Conservation (phyloP, 1,139 yeast species). For the Kodamaea arcana region DNA sequence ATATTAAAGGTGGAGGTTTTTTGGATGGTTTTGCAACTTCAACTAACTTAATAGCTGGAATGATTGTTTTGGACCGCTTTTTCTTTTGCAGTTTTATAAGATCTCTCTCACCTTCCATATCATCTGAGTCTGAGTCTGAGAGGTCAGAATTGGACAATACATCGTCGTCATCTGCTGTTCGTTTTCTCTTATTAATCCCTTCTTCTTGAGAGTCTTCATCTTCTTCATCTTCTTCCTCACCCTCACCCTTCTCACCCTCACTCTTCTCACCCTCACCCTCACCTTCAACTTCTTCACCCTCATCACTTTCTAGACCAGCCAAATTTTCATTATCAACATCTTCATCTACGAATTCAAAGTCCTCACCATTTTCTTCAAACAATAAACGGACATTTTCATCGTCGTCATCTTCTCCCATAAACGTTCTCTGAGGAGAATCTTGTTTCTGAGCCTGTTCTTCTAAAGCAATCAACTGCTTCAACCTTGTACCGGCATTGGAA, state of each 20-base stretch:
- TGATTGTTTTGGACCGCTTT: conserved; percentile 32
- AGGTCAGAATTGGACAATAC: conserved; percentile 54
- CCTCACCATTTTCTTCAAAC: conserved; percentile 83
- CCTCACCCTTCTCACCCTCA: conserved; percentile 10
- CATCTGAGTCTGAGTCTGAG: conserved; percentile 48
- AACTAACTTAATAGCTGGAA: conserved; percentile 44
- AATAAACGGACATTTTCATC: conserved; percentile 72
- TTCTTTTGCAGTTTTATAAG: conserved; percentile 49
- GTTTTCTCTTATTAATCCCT: conserved; percentile 17
- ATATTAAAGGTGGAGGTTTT: conserved; percentile 16
- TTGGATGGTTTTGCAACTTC: conserved; percentile 19
- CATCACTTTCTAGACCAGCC: conserved; percentile 24
- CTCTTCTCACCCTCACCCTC: conserved; percentile 13
- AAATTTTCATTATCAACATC: conserved; percentile 21
- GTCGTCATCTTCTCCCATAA: conserved; percentile 37
- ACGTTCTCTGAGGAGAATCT: conserved; percentile 2
- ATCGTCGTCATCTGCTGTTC: conserved; percentile 29
- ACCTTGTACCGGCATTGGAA: conserved; percentile 85
- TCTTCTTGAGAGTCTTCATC: conserved; percentile 19
- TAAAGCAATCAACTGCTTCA: conserved; percentile 67
- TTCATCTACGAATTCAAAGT: conserved; percentile 58
- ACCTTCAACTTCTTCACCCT: conserved; percentile 17
- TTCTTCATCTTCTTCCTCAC: conserved; percentile 10
- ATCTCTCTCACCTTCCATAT: conserved; percentile 66
- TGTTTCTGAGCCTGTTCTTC: conserved; percentile 42